phyloP scores from a whole-genome alignment of 164 flowering plant species.

The Vitis rotundifolia region DNA sequence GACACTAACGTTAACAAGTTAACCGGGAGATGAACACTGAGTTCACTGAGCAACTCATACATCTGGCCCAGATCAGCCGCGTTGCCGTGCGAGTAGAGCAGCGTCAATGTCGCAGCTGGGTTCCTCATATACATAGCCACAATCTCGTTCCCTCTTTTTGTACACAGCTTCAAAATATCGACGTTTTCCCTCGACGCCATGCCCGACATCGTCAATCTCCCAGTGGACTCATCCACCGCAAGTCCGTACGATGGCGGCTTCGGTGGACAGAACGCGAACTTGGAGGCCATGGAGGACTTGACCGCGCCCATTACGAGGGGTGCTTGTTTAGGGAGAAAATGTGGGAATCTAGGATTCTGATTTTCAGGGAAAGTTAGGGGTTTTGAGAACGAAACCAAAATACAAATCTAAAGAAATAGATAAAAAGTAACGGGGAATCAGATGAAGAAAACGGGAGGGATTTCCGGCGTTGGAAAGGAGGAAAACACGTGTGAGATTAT shows the following conservation, averaged over 20 bases:
- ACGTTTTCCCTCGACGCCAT: constrained; percentile 61
- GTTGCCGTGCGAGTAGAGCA: constrained; percentile 88
- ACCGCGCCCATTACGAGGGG: constrained; percentile 60
- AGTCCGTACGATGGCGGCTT: constrained; percentile 75
- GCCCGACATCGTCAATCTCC: constrained; percentile 52
- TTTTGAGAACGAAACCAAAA: too few species aligned
- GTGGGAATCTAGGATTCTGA: constrained; percentile 26
- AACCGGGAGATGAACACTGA: constrained; percentile 73
- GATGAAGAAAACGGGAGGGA: constrained; percentile 20
- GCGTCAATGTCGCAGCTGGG: constrained; percentile 61
- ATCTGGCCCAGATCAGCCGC: constrained; percentile 96
- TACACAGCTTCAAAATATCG: constrained; percentile 62
- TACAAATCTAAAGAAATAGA: too few species aligned
- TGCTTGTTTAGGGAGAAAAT: too few species aligned
- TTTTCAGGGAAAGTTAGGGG: constrained; percentile 1
- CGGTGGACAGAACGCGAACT: constrained; percentile 91
- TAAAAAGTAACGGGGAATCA: too few species aligned
- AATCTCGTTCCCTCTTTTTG: constrained; percentile 72
- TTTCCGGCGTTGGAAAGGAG: constrained; percentile 33
- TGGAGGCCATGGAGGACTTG: constrained; percentile 86
- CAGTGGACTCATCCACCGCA: constrained; percentile 36
- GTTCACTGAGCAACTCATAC: constrained; percentile 75
- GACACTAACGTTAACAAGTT: constrained; percentile 79
- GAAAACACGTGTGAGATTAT: constrained; percentile 27
- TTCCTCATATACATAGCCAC: constrained; percentile 70